Percentiles rank a stretch among this genome's conserved stretches.
These are phyloP conservation scores for Paraphoma chrysanthemicola DNA, from an alignment of 2,329 filamentous ascomycete species.

Conservation along the genomic window DNA sequence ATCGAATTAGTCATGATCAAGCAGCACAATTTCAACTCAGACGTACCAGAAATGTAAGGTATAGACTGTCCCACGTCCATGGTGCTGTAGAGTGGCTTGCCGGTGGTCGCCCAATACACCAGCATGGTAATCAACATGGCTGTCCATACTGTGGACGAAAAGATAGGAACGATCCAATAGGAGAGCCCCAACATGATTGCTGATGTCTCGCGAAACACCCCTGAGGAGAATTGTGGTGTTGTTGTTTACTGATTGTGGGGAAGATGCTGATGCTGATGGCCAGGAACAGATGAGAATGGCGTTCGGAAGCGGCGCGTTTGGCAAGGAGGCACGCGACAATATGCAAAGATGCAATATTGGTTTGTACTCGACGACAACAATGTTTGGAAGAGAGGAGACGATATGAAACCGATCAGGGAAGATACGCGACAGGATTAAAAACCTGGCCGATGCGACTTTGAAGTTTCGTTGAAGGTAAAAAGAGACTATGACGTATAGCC, in stretches of 20 bases:
- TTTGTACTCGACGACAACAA: conserved; percentile 2
- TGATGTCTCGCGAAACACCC: neutral
- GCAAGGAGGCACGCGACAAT: conserved; percentile 8
- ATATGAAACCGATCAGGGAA: conserved; percentile 4
- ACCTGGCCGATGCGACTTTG: neutral
- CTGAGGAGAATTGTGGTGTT: neutral
- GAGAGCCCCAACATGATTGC: conserved; percentile 49
- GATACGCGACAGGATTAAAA: conserved; percentile 7
- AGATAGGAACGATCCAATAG: conserved; percentile 70
- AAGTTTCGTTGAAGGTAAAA: conserved; percentile 13
- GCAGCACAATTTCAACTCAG: too few relatives aligned
- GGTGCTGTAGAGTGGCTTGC: conserved; percentile 65
- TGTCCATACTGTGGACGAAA: conserved; percentile 62
- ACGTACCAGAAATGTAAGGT: conserved; percentile 73
- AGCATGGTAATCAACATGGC: conserved; percentile 73
- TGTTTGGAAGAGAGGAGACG: conserved; percentile 3
- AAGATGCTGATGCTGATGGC: conserved; percentile 1
- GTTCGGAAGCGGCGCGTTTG: conserved; percentile 7
- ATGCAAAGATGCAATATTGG: neutral
- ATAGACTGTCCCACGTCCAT: conserved; percentile 67
- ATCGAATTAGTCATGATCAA: conserved; percentile 25
- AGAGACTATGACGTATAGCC: conserved; percentile 17
- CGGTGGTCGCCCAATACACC: conserved; percentile 70
- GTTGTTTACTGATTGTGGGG: neutral
- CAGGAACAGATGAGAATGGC: neutral